Evolutionary conservation across 768 basidiomycete species (phyloP), one percentile per base, ranked within the genome.

Genomic region (Gloeostereum incarnatum): DNA sequence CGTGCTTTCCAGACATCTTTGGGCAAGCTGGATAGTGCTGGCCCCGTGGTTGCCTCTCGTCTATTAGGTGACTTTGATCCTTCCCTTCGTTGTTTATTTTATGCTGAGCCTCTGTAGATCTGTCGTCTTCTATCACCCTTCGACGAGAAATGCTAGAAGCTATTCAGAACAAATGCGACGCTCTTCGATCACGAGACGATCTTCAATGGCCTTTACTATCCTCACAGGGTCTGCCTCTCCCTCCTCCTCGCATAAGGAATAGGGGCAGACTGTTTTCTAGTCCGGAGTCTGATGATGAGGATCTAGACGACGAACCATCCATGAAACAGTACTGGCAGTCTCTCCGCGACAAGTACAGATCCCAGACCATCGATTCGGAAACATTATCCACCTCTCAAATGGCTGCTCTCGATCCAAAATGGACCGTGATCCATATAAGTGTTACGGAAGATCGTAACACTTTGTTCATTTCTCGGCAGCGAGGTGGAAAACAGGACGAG

Each of bases 131-230:
- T 4, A 72, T 92, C 31, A 90, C 89, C 0, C 66, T 96, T 1
- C 77, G 80, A 6, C 73, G 89, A 13, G 94, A 98, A 52, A 75
- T 97, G 66, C 56, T 92, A 11, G 91, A 94, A 45, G 75, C 75
- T 11, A 81, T 93, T 35, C 68, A 73, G 1, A 58, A 75, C 50
- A 96, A 96, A 53, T 75, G 84, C 41, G 61, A 66, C 2, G 52
- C 63, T 9, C 24, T 51, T 1, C 52, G 55, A 3, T 42, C 53
- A 6, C 46, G 46, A 11, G 82, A 91, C 45, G 90, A 94, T 50
- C 54, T 85, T 18, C 65, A 68, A 39, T 96, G 91, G 90, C 88
- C 86, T 0, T 38, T 60, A 2, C 62, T 81, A 29, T 56, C 61
- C 1, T 45, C 59, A 5, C 64, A 68, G 30, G 76, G 73, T 4